phyloP scores from a whole-genome alignment of 2,329 filamentous ascomycete species.

The Stromatinia cepivora region DNA sequence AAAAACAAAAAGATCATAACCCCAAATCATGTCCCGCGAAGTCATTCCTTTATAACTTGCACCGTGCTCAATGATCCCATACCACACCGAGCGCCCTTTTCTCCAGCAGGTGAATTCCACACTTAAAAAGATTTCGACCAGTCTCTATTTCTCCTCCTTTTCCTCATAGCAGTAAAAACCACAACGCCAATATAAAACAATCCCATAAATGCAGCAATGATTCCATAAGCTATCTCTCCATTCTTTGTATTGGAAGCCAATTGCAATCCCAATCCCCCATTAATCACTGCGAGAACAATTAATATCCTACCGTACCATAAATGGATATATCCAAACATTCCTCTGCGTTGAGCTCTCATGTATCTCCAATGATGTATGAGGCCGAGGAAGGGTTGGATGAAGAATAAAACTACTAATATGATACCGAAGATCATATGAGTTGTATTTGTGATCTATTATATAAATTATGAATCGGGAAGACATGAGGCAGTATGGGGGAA shows the following conservation, averaged over 20 bases:
- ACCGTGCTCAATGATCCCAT: too few species aligned
- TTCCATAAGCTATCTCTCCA: conserved; percentile 55
- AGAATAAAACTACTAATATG: conserved; percentile 54
- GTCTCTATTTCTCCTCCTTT: conserved; percentile 1
- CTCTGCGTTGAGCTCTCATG: conserved; percentile 49
- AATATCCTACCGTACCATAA: conserved; percentile 63
- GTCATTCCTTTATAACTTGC: not conserved
- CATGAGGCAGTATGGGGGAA: conserved; percentile 17
- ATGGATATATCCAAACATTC: conserved; percentile 55
- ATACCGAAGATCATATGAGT: conserved; percentile 59
- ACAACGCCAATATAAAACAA: conserved; percentile 46
- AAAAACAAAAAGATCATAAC: not conserved
- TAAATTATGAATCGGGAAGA: conserved; percentile 20
- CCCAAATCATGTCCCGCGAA: not conserved
- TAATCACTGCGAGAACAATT: conserved; percentile 60
- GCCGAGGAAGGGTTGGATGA: conserved; percentile 59
- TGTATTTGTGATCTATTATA: conserved; percentile 51
- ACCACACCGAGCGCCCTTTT: too few species aligned
- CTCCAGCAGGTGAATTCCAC: not conserved
- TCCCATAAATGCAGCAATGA: conserved; percentile 54
- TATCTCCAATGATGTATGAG: conserved; percentile 58
- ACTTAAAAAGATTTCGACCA: not conserved
- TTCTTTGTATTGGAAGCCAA: conserved; percentile 46
- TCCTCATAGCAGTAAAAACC: conserved; percentile 27
- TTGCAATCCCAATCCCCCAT: conserved; percentile 62